Percentiles rank a stretch among this genome's conserved stretches.
phyloP scores from a whole-genome alignment of 148 eudicot genomes.

The Chenopodium formosanum region DNA sequence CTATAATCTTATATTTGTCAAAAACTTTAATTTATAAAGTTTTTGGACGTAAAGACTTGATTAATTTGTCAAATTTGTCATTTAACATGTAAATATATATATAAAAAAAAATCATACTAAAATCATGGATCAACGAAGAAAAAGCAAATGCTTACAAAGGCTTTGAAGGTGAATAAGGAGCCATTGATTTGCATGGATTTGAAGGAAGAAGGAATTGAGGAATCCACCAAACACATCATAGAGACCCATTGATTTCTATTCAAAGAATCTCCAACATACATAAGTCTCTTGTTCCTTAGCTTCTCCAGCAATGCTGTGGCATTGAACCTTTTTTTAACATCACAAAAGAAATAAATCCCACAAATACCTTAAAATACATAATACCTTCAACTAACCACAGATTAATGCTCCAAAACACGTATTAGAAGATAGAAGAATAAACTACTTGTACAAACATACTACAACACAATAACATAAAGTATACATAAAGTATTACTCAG shows the following conservation, averaged over 20 bases:
- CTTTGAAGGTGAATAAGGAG: constrained; percentile 58
- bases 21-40: too few relatives aligned
- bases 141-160: constrained; percentile 42
- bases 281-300: constrained; percentile 69
- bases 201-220: constrained; percentile 41
- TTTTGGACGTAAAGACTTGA: too few relatives aligned
- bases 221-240: constrained; percentile 68
- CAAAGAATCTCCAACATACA: constrained; percentile 79
- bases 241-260: constrained; percentile 93
- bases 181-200: constrained; percentile 56
- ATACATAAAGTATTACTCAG: too few relatives aligned
- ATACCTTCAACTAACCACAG: neutral
- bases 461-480: neutral
- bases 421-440: too few relatives aligned
- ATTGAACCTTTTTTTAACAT: constrained; percentile 57
- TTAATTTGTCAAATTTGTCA: too few relatives aligned
- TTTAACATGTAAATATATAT: neutral
- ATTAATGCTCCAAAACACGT: neutral
- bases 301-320: constrained; percentile 68
- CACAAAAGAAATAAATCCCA: neutral
- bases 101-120: neutral
- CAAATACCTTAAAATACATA: neutral
- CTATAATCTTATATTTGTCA: too few relatives aligned
- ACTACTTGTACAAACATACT: too few relatives aligned
- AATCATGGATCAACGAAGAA: neutral